Evolutionary conservation across 2,329 filamentous ascomycete genomes (phyloP).

Genomic region (Nemania sp.): DNA sequence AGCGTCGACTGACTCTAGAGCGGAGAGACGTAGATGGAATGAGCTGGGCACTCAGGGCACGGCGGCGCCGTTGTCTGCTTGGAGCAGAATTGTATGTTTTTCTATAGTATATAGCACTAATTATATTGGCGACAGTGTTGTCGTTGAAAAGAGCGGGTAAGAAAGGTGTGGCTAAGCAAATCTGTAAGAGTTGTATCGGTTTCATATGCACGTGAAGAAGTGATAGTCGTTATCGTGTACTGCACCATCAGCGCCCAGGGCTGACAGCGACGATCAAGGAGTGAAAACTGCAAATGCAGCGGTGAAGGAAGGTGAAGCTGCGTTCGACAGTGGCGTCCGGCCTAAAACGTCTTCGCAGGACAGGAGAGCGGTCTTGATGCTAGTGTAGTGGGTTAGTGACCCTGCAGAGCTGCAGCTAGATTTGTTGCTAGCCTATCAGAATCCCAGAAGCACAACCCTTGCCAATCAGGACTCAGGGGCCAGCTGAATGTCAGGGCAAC

Average conservation of each 20-base stretch:
- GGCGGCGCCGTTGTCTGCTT: constrained; percentile 35
- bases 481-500: too few species aligned
- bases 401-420: too few species aligned
- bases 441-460: too few species aligned
- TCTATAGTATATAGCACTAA: constrained; percentile 34
- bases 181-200: constrained; percentile 37
- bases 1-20: constrained; percentile 14
- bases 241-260: constrained; percentile 32
- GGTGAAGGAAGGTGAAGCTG: constrained; percentile 25
- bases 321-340: constrained; percentile 15
- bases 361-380: too few species aligned
- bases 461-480: too few species aligned
- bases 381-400: too few species aligned
- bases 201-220: constrained; percentile 36
- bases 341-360: too few species aligned
- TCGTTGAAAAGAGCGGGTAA: constrained; percentile 39
- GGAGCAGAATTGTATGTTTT: constrained; percentile 30
- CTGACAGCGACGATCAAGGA: constrained; percentile 37
- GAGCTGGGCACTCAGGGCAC: constrained; percentile 33
- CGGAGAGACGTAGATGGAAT: constrained; percentile 28
- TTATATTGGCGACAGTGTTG: constrained; percentile 33
- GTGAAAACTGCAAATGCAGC: constrained; percentile 22
- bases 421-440: too few species aligned
- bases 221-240: constrained; percentile 28
- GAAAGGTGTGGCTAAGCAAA: constrained; percentile 37